Base-by-base conservation (phyloP, 805 yeast species). In the Monosporozyma siamensis region DNA sequence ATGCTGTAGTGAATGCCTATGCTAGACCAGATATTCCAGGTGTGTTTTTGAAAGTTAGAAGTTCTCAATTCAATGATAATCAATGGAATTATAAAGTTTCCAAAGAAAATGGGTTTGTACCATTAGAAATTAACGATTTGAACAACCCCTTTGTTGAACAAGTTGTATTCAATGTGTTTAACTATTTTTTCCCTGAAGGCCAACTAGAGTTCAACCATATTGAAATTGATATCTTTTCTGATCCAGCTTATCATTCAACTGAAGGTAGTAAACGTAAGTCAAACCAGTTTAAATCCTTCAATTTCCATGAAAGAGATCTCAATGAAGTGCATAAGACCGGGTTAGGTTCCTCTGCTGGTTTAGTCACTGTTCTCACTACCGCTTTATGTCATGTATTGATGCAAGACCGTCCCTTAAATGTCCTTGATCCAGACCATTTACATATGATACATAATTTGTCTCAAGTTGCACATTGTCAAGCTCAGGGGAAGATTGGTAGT, bases 401-500 rank as follows among this genome's bases (percentile, higher is more conserved):
- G 34, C 17, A 36, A 12, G 52, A 53, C 6, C 52, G 59, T 10
- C 42, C 61, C 4, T 56, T 71, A 10, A 64, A 70, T 43, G 47
- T 67, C 2, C 32, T 45, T 0, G 47, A 59, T 6, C 26, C 37
- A 0, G 15, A 38, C 4, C 56, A 59, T 24, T 49, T 67, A 22
- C 49, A 52, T 4, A 46, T 59, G n/a, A 68, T 90, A 27, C 97
- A 92, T 59, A 90, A 87, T 53, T 63, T 87, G 22, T 77, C 96
- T 0, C 98, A 92, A 59, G 68, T 85, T 7, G 82, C 95, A 0
- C 98, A 92, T 61, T 89, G 96, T 59, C 72, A 77, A 44, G 97
- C 98, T 3, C 98, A 92, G 61, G 85, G 86, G 25, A 92, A 92
- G 61, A 80, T 92, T 21, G 98, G 98, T 0, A 87, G 96, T 3